Conservation (phyloP, 768 basidiomycete genomes). For the Lyophyllum semitale region DNA sequence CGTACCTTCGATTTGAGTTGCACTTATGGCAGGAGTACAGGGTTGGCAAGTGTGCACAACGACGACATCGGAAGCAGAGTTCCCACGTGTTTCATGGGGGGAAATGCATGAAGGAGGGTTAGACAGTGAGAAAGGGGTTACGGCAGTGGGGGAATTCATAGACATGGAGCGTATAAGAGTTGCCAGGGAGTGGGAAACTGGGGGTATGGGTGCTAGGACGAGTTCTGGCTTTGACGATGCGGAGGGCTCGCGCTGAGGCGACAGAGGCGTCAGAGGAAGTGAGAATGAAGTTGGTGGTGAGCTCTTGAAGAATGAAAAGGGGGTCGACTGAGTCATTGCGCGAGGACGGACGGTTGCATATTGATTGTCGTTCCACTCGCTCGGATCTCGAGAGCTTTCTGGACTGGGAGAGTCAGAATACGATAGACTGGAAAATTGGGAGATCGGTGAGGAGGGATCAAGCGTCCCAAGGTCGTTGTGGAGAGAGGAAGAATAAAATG, state of each 20-base stretch:
- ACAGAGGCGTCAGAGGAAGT: slow-evolving; percentile 8
- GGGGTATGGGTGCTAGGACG: slow-evolving; percentile 19
- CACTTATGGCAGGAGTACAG: slow-evolving; percentile 61
- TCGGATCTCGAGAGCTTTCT: slow-evolving; percentile 9
- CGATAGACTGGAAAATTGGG: slow-evolving; percentile 28
- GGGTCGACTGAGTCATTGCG: slow-evolving; percentile 35
- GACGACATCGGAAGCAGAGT: slow-evolving; percentile 37
- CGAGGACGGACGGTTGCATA: slow-evolving; percentile 37
- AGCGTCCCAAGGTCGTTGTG: slow-evolving; percentile 23
- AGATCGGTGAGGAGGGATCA: slow-evolving; percentile 28
- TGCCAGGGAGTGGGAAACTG: slow-evolving; percentile 32
- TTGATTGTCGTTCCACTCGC: slow-evolving; percentile 15
- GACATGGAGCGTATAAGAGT: slow-evolving; percentile 44
- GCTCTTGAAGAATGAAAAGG: slow-evolving; percentile 23
- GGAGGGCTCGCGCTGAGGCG: slow-evolving; percentile 19
- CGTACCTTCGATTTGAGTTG: slow-evolving; percentile 72
- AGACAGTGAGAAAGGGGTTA: slow-evolving; percentile 31
- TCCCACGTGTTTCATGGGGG: slow-evolving; percentile 39
- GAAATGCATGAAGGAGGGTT: slow-evolving; percentile 37
- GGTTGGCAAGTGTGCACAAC: slow-evolving; percentile 68
- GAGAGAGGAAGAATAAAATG: slow-evolving; percentile 31
- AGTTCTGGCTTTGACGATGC: slow-evolving; percentile 21
- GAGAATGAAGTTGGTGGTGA: slow-evolving; percentile 9
- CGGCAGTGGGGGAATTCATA: slow-evolving; percentile 34
- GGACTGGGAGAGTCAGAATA: slow-evolving; percentile 27